Evolutionary conservation across 768 basidiomycete species (phyloP).

Genomic region (Phaeotremella skinneri): DNA sequence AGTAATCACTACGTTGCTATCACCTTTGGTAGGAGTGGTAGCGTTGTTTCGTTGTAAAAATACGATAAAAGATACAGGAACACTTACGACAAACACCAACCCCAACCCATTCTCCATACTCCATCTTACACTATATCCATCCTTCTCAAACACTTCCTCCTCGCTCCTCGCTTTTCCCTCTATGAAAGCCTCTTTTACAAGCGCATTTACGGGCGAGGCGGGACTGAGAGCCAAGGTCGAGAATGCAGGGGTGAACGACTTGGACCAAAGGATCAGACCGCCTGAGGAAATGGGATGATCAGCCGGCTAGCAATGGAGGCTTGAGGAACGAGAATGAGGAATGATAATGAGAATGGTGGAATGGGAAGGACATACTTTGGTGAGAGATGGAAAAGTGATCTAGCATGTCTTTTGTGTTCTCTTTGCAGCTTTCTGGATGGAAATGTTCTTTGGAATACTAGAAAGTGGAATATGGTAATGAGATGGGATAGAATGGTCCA

Average conservation of each 20-base stretch:
- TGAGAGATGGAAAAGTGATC: slow-evolving; percentile 95
- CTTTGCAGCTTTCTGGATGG: too few relatives aligned
- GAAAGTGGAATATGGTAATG: too few relatives aligned
- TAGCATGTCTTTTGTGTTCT: slow-evolving; percentile 61
- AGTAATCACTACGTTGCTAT: too few relatives aligned
- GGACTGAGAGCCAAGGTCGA: slow-evolving; percentile 66
- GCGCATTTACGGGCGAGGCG: slow-evolving; percentile 78
- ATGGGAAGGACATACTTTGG: slow-evolving; percentile 61
- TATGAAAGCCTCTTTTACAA: slow-evolving; percentile 86
- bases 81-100: slow-evolving; percentile 87
- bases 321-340: too few relatives aligned
- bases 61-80: neutral
- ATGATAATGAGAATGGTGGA: neutral
- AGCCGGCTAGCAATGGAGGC: neutral
- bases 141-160: slow-evolving; percentile 80
- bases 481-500: too few relatives aligned
- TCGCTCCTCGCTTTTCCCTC: slow-evolving; percentile 60
- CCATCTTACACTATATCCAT: slow-evolving; percentile 92
- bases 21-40: too few relatives aligned
- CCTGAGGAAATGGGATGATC: slow-evolving; percentile 56
- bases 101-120: slow-evolving; percentile 92
- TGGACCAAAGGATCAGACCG: slow-evolving; percentile 89
- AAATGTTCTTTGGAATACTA: too few relatives aligned
- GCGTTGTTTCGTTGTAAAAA: neutral
- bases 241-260: slow-evolving; percentile 87